Evolutionary conservation across 306 rosid species (phyloP).

Genomic region (Castanopsis chinensis): DNA sequence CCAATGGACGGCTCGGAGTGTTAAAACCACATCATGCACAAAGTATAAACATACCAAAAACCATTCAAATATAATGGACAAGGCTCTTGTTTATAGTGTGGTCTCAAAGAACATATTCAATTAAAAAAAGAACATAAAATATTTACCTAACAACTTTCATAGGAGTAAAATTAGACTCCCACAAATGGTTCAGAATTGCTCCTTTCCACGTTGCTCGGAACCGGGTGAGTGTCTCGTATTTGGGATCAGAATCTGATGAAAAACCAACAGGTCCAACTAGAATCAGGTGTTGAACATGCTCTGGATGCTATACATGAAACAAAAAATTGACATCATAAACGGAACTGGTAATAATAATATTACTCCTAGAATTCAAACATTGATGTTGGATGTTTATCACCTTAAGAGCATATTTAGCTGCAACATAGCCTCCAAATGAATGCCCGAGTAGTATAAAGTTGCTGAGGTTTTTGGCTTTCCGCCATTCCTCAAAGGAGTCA

Average conservation of each 20-base stretch:
- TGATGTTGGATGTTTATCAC: constrained; percentile 39
- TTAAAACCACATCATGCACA: not conserved
- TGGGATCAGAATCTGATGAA: constrained; percentile 54
- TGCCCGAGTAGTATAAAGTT: constrained; percentile 89
- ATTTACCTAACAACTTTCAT: constrained; percentile 69
- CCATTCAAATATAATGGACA: not conserved
- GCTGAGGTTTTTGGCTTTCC: constrained; percentile 87
- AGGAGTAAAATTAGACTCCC: constrained; percentile 98
- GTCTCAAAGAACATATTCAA: not conserved
- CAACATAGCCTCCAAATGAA: constrained; percentile 98
- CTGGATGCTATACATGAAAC: constrained; percentile 70
- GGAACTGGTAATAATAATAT: constrained; percentile 8
- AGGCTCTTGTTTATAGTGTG: not conserved
- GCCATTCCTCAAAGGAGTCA: constrained; percentile 98
- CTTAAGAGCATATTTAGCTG: constrained; percentile 90
- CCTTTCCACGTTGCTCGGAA: constrained; percentile 93
- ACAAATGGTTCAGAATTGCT: constrained; percentile 70
- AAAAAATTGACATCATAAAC: constrained; percentile 31
- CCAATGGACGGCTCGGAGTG: not conserved
- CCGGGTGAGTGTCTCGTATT: constrained; percentile 52
- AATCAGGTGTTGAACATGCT: constrained; percentile 83
- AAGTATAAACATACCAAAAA: not conserved
- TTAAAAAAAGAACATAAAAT: not conserved
- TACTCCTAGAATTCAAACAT: constrained; percentile 8
- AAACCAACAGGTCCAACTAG: constrained; percentile 90